Percentiles rank a stretch among this genome's conserved stretches.
phyloP scores from a whole-genome alignment of 352 stramenopile genomes.

The Pseudoperonospora humuli region DNA sequence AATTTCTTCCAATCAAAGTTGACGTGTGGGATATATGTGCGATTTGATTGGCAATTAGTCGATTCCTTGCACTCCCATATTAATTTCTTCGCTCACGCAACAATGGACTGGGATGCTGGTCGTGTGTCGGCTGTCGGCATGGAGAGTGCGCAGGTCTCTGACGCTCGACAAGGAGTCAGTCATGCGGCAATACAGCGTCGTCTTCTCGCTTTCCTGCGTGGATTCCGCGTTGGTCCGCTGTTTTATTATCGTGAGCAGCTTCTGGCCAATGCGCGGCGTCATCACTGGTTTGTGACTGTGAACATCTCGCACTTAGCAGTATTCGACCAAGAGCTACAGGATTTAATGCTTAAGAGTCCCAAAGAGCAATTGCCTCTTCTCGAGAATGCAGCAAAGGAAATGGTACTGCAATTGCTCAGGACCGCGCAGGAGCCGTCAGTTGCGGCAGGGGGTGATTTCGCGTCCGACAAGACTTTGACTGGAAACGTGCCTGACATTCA shows the following conservation, averaged over 20 bases:
- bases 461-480: slow-evolving; percentile 3
- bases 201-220: slow-evolving; percentile 79
- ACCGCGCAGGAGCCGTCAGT: slow-evolving; percentile 26
- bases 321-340: slow-evolving; percentile 82
- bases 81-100: background rate
- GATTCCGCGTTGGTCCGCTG: slow-evolving; percentile 76
- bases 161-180: slow-evolving; percentile 39
- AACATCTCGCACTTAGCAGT: slow-evolving; percentile 78
- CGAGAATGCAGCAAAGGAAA: slow-evolving; percentile 80
- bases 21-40: no score
- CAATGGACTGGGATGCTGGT: slow-evolving; percentile 79
- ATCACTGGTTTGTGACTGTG: slow-evolving; percentile 69
- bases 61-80: no score
- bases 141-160: slow-evolving; percentile 51
- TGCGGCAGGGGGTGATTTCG: background rate
- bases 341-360: slow-evolving; percentile 78
- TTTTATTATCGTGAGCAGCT: slow-evolving; percentile 90
- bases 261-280: slow-evolving; percentile 74
- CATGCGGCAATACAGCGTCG: slow-evolving; percentile 57
- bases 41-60: no score
- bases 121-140: slow-evolving; percentile 76
- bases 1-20: no score
- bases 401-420: slow-evolving; percentile 55
- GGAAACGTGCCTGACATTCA: slow-evolving; percentile 62
- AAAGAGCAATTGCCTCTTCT: slow-evolving; percentile 80